These are phyloP conservation scores for Geotrichum candidum DNA, from an alignment of 1,139 yeast species.

Conservation along the genomic window DNA sequence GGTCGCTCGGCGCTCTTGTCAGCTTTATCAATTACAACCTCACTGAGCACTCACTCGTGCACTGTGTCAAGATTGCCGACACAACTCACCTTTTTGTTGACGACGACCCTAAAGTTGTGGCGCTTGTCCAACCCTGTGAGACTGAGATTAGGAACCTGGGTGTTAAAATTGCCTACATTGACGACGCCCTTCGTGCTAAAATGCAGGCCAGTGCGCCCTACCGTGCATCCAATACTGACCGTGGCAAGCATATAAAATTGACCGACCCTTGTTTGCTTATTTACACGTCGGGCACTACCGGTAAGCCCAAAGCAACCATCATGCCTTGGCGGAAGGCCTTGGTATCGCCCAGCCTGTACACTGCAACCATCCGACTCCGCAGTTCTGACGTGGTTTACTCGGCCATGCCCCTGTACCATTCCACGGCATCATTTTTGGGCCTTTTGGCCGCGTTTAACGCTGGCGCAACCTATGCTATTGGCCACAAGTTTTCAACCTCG, in stretches of 20 bases:
- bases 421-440: slow-evolving; percentile 88
- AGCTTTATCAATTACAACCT: slow-evolving; percentile 82
- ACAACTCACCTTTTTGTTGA: slow-evolving; percentile 67
- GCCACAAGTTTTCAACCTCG: slow-evolving; percentile 77
- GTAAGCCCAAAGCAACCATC: slow-evolving; percentile 89
- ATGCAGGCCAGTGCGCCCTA: slow-evolving; percentile 41
- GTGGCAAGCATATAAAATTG: slow-evolving; percentile 26
- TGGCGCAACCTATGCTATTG: slow-evolving; percentile 69
- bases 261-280: slow-evolving; percentile 62
- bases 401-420: slow-evolving; percentile 94
- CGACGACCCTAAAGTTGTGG: slow-evolving; percentile 49
- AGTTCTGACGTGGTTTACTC: slow-evolving; percentile 61
- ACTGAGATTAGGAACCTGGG: slow-evolving; percentile 39
- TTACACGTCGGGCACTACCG: slow-evolving; percentile 93
- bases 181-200: slow-evolving; percentile 42
- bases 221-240: slow-evolving; percentile 36
- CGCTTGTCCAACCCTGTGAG: slow-evolving; percentile 51
- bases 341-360: slow-evolving; percentile 66
- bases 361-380: slow-evolving; percentile 60
- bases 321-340: slow-evolving; percentile 83
- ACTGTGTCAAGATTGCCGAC: slow-evolving; percentile 69
- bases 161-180: slow-evolving; percentile 47
- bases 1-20: slow-evolving; percentile 90
- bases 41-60: slow-evolving; percentile 66
- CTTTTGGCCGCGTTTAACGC: slow-evolving; percentile 60